Evolutionary conservation across 106 monocot species (phyloP).

Genomic region (Xerophyta viscosa): DNA sequence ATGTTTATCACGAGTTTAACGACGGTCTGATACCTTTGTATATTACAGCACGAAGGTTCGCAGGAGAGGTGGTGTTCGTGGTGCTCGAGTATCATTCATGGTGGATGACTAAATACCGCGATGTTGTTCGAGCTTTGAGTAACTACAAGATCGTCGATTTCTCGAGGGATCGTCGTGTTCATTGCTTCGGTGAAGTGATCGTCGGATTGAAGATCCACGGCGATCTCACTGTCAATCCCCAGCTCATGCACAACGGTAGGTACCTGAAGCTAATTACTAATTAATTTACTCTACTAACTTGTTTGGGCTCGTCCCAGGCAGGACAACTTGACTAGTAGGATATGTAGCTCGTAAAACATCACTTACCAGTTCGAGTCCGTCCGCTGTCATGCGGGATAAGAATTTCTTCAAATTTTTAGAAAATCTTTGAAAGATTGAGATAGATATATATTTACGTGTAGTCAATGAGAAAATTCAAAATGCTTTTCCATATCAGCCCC

Average conservation of each 20-base stretch:
- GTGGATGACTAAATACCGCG: slow-evolving; percentile 52
- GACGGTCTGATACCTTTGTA: slow-evolving; percentile 78
- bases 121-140: slow-evolving; percentile 32
- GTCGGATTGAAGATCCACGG: slow-evolving; percentile 73
- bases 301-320: too few species aligned
- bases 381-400: too few species aligned
- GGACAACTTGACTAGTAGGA: too few species aligned
- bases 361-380: too few species aligned
- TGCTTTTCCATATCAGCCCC: too few species aligned
- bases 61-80: slow-evolving; percentile 60
- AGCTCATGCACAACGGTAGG: slow-evolving; percentile 52
- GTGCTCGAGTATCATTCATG: slow-evolving; percentile 66
- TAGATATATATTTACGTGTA: too few species aligned
- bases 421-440: too few species aligned
- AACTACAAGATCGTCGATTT: slow-evolving; percentile 65
- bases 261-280: too few species aligned
- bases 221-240: slow-evolving; percentile 60
- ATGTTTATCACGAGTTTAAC: slow-evolving; percentile 44
- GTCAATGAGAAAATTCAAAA: too few species aligned
- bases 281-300: too few species aligned
- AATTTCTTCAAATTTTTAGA: too few species aligned
- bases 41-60: slow-evolving; percentile 54
- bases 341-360: too few species aligned
- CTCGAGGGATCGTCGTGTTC: slow-evolving; percentile 42
- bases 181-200: slow-evolving; percentile 80